These are phyloP conservation scores for Exophiala dermatitidis DNA, from an alignment of 2,329 filamentous ascomycete genomes.

Conservation along the genomic window DNA sequence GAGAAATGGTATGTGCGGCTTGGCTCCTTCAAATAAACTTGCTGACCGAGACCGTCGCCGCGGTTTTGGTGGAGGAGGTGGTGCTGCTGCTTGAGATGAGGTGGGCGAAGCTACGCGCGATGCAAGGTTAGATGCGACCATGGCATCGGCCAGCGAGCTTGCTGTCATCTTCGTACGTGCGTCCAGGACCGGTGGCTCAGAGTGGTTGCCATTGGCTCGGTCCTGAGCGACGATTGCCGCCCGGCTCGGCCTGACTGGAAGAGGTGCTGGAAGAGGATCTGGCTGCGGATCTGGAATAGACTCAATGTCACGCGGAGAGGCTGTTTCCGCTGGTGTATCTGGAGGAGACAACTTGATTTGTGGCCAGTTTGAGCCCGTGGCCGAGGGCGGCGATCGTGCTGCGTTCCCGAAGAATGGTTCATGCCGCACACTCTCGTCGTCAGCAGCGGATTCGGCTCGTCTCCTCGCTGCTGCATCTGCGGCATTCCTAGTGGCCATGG, in stretches of 20 bases:
- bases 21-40: slow-evolving; percentile 29
- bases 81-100: slow-evolving; percentile 24
- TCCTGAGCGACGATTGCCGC: slow-evolving; percentile 16
- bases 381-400: background rate
- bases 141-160: slow-evolving; percentile 40
- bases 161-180: slow-evolving; percentile 26
- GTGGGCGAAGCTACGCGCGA: slow-evolving; percentile 33
- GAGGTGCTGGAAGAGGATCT: slow-evolving; percentile 11
- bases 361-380: slow-evolving; percentile 5
- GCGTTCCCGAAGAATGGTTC: background rate
- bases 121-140: slow-evolving; percentile 43
- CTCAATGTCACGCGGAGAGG: background rate
- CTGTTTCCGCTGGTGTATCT: slow-evolving; percentile 17
- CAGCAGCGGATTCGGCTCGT: slow-evolving; percentile 8
- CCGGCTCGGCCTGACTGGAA: slow-evolving; percentile 8
- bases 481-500: slow-evolving; percentile 18
- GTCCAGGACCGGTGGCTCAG: slow-evolving; percentile 6
- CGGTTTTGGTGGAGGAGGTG: slow-evolving; percentile 33
- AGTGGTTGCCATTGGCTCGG: background rate
- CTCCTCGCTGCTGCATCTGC: slow-evolving; percentile 11
- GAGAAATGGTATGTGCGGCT: slow-evolving; percentile 27
- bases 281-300: background rate
- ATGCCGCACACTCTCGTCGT: slow-evolving; percentile 5
- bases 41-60: slow-evolving; percentile 35
- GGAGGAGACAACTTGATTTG: slow-evolving; percentile 11